Evolutionary conservation across 768 basidiomycete species (phyloP), one percentile per base, ranked within the genome.

Genomic region (Suillus weaverae): DNA sequence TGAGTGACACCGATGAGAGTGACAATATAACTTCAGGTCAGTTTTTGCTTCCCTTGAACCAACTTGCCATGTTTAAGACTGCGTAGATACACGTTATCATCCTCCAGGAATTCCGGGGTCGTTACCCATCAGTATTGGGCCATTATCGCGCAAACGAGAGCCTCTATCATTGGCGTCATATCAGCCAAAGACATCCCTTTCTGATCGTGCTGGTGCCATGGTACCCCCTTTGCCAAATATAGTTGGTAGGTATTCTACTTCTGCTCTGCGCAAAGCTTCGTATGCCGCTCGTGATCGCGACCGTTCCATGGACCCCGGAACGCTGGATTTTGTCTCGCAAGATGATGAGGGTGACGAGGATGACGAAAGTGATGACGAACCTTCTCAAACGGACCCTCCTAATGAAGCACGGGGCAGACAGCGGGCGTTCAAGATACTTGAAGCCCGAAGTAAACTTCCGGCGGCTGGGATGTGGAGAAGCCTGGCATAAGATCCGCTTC

Each of bases 401-500:
- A 72, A 73, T 22, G 73, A 71, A 38, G 81, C 79, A 32, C 81
- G 87, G 48, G 85, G 86, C 2, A 80, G 86, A 54, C 82, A 81
- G 66, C 84, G 81, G 54, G 91, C 91, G 2, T 71, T 88, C 67
- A 86, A 81, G 76, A 94, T 94, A 59, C 77, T 93, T 60, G 83
- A 92, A 72, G 85, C 85, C 26, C 83, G 90, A 57, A 89, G 85
- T 68, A 83, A 85, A 74, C 67, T 92, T 32, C 91, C 91, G 2
- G 83, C 83, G 65, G 83, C 83, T 64, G 88, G 90, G 43, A 92
- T 92, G 90, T 93, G 90, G 90, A 83, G 90, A 70, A 93, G 91
- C 79, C 78, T 93, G 70, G 90, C 87, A 44, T 83, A 65, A 73
- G 63, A 54, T 64, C 68, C 66, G 57, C 35, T 60, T 68, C 66